Evolutionary conservation across 345 rosid species (phyloP).

Genomic region (Noccaea caerulescens): DNA sequence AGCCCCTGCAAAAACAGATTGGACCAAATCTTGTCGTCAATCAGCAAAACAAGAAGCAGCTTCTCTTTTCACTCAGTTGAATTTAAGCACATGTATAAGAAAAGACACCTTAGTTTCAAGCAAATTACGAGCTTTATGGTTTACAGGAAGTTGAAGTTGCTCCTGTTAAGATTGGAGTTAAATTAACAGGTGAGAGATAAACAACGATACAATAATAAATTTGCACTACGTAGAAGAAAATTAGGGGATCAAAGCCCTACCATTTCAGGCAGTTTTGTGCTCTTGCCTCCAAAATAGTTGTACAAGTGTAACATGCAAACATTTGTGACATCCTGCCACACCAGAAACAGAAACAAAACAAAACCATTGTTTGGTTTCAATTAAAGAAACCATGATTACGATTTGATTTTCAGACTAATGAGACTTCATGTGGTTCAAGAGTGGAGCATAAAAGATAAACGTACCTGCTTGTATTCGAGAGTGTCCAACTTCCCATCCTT

Average conservation of each 20-base stretch:
- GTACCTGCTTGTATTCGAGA: constrained; percentile 83
- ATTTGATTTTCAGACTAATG: constrained; percentile 3
- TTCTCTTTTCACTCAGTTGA: too few relatives aligned
- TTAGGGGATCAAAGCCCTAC: neutral
- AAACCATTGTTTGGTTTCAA: constrained; percentile 9
- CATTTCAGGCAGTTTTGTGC: constrained; percentile 44
- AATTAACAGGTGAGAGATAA: too few relatives aligned
- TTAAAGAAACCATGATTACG: constrained; percentile 17
- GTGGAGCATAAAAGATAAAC: constrained; percentile 3
- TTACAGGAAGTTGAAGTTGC: constrained; percentile 42
- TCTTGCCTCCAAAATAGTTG: constrained; percentile 45
- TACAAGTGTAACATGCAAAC: constrained; percentile 35
- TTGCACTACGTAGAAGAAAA: too few relatives aligned
- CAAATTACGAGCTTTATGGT: constrained; percentile 41
- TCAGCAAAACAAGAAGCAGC: constrained; percentile 8
- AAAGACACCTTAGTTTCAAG: constrained; percentile 30
- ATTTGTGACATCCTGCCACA: constrained; percentile 44
- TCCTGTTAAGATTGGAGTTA: constrained; percentile 30
- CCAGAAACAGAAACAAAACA: constrained; percentile 26
- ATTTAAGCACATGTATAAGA: too few relatives aligned
- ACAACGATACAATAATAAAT: too few relatives aligned
- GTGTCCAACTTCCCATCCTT: constrained; percentile 82
- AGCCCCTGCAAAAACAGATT: constrained; percentile 35
- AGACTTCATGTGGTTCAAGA: constrained; percentile 6
- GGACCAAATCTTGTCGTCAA: neutral